phyloP scores from a whole-genome alignment of 164 flowering plant species.

The Magnolia sinica region DNA sequence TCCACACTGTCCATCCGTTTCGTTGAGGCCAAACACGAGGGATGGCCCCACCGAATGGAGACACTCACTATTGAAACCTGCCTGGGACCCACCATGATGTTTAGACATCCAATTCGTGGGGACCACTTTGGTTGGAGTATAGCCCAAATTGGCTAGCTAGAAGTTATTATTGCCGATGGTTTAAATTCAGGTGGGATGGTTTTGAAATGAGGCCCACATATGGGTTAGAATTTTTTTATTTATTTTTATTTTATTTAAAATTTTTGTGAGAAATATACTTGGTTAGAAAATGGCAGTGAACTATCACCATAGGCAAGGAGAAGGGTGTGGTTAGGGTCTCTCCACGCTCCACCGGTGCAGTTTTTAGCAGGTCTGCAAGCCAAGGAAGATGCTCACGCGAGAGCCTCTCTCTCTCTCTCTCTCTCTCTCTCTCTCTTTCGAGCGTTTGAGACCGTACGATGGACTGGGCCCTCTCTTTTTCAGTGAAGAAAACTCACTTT shows the following conservation, averaged over 20 bases:
- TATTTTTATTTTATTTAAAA: no score
- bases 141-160: not conserved
- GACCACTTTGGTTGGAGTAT: not conserved
- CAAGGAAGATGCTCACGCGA: slow-evolving; percentile 6
- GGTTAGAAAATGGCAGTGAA: not conserved
- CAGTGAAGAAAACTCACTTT: not conserved
- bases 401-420: not conserved
- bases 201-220: no score
- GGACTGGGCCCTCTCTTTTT: not conserved
- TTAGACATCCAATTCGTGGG: no score
- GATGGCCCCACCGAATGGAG: not conserved
- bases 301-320: not conserved
- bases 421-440: not conserved
- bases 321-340: slow-evolving; percentile 3
- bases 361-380: not conserved
- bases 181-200: not conserved
- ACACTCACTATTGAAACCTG: not conserved
- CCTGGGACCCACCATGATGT: no score
- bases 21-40: not conserved
- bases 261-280: no score
- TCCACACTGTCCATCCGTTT: not conserved
- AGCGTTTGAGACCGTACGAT: not conserved
- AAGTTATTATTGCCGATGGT: not conserved
- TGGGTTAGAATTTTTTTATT: no score
- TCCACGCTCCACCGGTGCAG: not conserved